Evolutionary conservation across 1,284 basidiomycete genomes (phyloP).

Genomic region (Cutaneotrichosporon daszewskae): DNA sequence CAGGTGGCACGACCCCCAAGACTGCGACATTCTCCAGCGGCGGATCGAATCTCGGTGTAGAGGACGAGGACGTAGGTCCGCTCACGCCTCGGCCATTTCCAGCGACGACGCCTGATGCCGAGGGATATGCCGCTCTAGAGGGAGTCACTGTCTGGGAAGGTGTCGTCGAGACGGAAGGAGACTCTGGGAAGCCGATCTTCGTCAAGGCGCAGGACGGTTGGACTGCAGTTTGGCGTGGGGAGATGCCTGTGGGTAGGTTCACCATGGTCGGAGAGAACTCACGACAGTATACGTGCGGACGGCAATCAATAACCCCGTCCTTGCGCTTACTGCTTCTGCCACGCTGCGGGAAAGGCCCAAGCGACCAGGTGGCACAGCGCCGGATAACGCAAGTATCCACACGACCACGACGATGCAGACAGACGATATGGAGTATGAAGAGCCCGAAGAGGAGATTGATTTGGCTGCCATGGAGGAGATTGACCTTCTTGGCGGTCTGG

Average conservation of each 20-base stretch:
- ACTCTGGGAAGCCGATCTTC: constrained; percentile 40
- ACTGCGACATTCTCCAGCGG: background rate
- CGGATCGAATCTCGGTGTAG: background rate
- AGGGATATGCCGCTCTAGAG: constrained; percentile 66
- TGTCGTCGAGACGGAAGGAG: constrained; percentile 34
- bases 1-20: too few relatives aligned
- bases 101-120: constrained; percentile 60
- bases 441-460: constrained; percentile 20
- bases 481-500: constrained; percentile 66
- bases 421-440: constrained; percentile 13
- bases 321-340: constrained; percentile 71
- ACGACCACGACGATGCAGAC: constrained; percentile 17
- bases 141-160: constrained; percentile 61
- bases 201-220: constrained; percentile 61
- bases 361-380: constrained; percentile 12
- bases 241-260: constrained; percentile 66
- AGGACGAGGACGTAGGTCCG: constrained; percentile 8
- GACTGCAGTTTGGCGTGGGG: constrained; percentile 68
- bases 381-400: constrained; percentile 23
- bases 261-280: background rate
- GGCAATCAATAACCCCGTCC: constrained; percentile 63
- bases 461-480: constrained; percentile 63
- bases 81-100: constrained; percentile 39
- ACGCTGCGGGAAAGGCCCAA: constrained; percentile 55
- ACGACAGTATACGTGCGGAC: constrained; percentile 57